A percentile compares a stretch with the other conserved stretches of the same genome.
Conservation (phyloP, 176 grass and related monocot genomes). For the Lolium multiflorum region DNA sequence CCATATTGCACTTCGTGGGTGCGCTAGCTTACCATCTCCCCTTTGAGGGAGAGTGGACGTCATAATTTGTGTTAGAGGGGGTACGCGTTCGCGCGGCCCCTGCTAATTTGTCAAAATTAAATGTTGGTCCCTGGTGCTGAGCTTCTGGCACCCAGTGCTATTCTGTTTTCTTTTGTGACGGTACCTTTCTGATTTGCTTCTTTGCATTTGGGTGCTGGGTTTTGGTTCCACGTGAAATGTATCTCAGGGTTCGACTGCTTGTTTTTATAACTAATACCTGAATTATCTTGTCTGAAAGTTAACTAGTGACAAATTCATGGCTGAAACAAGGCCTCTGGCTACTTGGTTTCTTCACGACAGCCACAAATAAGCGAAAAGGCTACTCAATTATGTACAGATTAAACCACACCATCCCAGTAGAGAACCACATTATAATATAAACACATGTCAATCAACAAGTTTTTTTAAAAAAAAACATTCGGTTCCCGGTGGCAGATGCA, state of each 20-base stretch:
- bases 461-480: not conserved
- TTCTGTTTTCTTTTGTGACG: not conserved
- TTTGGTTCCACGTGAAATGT: no score
- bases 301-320: no score
- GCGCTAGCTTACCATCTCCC: conserved; percentile 63
- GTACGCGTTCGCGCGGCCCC: conserved; percentile 54
- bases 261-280: no score
- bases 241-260: no score
- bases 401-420: not conserved
- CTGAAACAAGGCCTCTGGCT: not conserved
- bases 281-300: no score
- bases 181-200: not conserved
- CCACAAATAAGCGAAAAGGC: not conserved
- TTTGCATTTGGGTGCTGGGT: not conserved
- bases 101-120: not conserved
- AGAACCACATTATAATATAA: not conserved
- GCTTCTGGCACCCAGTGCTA: fast-evolving
- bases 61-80: conserved; percentile 57
- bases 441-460: not conserved
- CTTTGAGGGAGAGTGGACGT: conserved; percentile 49
- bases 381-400: not conserved
- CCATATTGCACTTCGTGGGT: conserved; percentile 40
- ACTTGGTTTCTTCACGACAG: no score
- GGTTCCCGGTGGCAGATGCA: not conserved
- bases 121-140: not conserved